phyloP scores from a whole-genome alignment of 208 protist species.

The Zelonia costaricensis region DNA sequence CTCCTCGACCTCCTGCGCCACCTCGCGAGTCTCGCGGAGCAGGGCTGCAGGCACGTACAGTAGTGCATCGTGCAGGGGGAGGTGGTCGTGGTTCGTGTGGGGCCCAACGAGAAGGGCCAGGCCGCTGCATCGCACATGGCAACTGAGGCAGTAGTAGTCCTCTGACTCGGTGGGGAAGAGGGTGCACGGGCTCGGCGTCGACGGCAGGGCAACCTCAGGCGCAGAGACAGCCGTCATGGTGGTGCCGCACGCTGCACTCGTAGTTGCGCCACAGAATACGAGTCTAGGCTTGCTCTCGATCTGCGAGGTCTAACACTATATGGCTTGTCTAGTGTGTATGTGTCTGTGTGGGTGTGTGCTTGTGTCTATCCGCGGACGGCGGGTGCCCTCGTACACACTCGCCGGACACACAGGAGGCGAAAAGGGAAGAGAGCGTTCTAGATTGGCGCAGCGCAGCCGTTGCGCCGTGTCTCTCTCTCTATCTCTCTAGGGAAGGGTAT shows the following conservation, averaged over 20 bases:
- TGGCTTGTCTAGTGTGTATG: too few species aligned
- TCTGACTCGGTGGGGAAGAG: conserved; percentile 32
- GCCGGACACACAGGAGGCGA: too few species aligned
- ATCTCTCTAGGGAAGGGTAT: too few species aligned
- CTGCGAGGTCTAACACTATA: too few species aligned
- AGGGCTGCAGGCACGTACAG: conserved; percentile 49
- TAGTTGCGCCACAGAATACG: too few species aligned
- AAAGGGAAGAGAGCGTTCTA: too few species aligned
- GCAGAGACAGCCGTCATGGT: not conserved
- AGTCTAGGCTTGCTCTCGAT: too few species aligned
- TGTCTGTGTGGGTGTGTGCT: too few species aligned
- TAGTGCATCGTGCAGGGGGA: conserved; percentile 50
- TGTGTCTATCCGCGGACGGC: too few species aligned
- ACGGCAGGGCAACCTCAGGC: not conserved
- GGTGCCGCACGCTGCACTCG: not conserved
- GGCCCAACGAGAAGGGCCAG: conserved; percentile 63
- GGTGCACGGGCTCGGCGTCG: conserved; percentile 9
- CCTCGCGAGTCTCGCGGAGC: conserved; percentile 35
- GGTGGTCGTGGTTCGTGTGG: conserved; percentile 66
- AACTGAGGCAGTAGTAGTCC: conserved; percentile 66
- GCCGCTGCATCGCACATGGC: conserved; percentile 51
- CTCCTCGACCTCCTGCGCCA: conserved; percentile 37
- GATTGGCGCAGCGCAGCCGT: too few species aligned
- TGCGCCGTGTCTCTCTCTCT: too few species aligned
- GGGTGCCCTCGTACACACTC: too few species aligned